Conservation (phyloP, 2,329 filamentous ascomycete genomes). For the Penicillium sp. region DNA sequence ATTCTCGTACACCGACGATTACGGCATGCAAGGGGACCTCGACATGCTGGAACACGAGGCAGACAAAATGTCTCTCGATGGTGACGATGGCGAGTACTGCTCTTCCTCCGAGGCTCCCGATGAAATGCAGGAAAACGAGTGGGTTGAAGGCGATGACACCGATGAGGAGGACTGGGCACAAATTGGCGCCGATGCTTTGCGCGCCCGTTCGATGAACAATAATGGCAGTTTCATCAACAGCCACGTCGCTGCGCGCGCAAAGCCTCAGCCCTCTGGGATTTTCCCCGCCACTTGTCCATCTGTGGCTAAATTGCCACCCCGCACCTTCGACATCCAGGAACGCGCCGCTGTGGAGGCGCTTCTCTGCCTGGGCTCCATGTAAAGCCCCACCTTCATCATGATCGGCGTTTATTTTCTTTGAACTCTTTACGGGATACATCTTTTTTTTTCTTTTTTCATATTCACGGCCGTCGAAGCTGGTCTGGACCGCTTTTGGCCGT, state of each 20-base stretch:
- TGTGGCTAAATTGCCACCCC: conserved; percentile 42
- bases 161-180: conserved; percentile 96
- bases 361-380: conserved; percentile 49
- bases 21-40: conserved; percentile 57
- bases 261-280: conserved; percentile 19
- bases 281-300: conserved; percentile 35
- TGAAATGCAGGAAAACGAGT: conserved; percentile 67
- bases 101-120: conserved; percentile 73
- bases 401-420: conserved; percentile 22
- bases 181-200: conserved; percentile 80
- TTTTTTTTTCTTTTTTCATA: conserved; percentile 6
- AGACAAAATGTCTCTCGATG: conserved; percentile 90
- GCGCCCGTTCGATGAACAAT: conserved; percentile 59
- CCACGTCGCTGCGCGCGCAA: conserved; percentile 17
- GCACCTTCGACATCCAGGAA: conserved; percentile 41
- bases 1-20: conserved; percentile 70
- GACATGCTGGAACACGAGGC: conserved; percentile 79
- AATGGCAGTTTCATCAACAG: conserved; percentile 40
- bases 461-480: conserved; percentile 25
- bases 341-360: conserved; percentile 50
- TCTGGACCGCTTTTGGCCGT: conserved; percentile 25
- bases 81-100: conserved; percentile 61
- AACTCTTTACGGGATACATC: background rate
- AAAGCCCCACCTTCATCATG: conserved; percentile 28
- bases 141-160: conserved; percentile 81